A percentile compares a stretch with the other conserved stretches of the same genome.
Conservation (phyloP, 2,329 filamentous ascomycete genomes). For the Paecilomyces sp. region DNA sequence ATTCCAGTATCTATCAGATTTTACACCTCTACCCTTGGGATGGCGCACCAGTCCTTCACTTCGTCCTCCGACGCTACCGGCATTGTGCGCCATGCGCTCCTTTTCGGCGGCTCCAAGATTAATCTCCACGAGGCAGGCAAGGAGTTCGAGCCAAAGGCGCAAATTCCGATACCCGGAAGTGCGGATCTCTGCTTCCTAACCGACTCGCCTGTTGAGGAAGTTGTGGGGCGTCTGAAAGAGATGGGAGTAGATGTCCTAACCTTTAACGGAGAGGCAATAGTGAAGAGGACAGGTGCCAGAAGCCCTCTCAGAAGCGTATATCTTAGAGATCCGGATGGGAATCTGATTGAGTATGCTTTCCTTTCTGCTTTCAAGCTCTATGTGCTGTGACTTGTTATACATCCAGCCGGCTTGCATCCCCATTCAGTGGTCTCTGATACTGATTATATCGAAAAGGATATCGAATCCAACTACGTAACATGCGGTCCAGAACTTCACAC, state of each 20-base stretch:
- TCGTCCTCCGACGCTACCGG: slow-evolving; percentile 29
- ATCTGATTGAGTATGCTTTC: slow-evolving; percentile 52
- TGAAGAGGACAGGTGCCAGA: slow-evolving; percentile 49
- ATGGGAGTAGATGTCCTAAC: slow-evolving; percentile 40
- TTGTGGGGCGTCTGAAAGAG: slow-evolving; percentile 36
- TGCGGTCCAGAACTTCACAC: neutral
- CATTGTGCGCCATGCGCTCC: slow-evolving; percentile 43
- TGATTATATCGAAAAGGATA: slow-evolving; percentile 3
- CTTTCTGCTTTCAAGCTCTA: neutral
- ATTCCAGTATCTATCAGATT: slow-evolving; percentile 46
- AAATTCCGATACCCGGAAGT: slow-evolving; percentile 47
- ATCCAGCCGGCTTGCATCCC: neutral
- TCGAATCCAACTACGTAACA: slow-evolving; percentile 6
- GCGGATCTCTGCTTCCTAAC: slow-evolving; percentile 56
- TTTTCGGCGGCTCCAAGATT: slow-evolving; percentile 54
- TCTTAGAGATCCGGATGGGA: slow-evolving; percentile 55
- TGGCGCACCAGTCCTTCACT: slow-evolving; percentile 48
- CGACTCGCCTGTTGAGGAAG: slow-evolving; percentile 41
- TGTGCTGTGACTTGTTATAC: neutral
- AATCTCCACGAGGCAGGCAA: slow-evolving; percentile 53
- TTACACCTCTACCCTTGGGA: slow-evolving; percentile 51
- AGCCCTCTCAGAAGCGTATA: slow-evolving; percentile 53
- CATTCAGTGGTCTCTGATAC: neutral
- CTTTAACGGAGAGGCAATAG: slow-evolving; percentile 44
- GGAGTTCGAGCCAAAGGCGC: slow-evolving; percentile 56